These are phyloP conservation scores for Acrasis kona DNA, from an alignment of 78 protist species.

Conservation along the genomic window DNA sequence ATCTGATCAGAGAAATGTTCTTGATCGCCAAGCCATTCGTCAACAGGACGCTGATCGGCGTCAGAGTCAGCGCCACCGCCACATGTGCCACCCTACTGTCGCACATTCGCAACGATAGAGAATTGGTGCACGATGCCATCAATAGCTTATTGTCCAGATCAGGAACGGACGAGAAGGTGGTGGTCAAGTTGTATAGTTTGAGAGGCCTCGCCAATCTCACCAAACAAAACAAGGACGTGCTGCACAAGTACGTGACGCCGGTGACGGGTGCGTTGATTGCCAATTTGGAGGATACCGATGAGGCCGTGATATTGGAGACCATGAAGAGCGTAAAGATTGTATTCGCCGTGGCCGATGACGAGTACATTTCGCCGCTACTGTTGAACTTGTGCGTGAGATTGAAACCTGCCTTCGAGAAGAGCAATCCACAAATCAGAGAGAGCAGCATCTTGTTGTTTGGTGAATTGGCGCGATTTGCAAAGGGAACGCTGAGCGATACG, in stretches of 20 bases:
- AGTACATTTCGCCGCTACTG: not conserved
- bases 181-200: not conserved
- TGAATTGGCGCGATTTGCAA: not conserved
- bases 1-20: not conserved
- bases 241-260: not conserved
- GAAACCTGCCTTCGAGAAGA: not conserved
- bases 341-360: not conserved
- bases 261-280: not conserved
- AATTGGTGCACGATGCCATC: not conserved
- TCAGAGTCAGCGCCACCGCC: not conserved
- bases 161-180: not conserved
- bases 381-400: not conserved
- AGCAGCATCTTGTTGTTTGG: not conserved
- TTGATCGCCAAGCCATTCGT: not conserved
- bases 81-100: not conserved
- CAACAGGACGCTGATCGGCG: not conserved
- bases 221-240: not conserved
- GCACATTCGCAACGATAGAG: not conserved
- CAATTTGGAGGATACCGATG: constrained; percentile 3
- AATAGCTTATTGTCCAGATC: not conserved
- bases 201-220: not conserved
- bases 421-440: not conserved
- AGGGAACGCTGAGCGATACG: not conserved
- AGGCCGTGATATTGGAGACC: not conserved
- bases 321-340: constrained; percentile 2